Base-by-base conservation (phyloP, 2,329 filamentous ascomycete species). In the Pseudocercospora fuligena region DNA sequence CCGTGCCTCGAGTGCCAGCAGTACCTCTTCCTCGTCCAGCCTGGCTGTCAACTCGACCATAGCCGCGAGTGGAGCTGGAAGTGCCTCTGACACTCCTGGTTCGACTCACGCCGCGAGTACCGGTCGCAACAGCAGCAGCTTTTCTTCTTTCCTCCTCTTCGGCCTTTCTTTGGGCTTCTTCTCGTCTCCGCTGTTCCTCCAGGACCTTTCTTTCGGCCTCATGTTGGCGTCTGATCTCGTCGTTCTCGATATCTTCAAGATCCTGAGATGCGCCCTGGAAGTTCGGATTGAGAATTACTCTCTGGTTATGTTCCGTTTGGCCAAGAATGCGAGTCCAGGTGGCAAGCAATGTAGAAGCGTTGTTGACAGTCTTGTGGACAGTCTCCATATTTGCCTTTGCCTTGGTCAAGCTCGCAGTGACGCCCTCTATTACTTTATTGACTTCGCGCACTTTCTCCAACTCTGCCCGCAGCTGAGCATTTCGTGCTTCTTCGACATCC, bases 271-370 rank as follows among this genome's bases (percentile, higher is more conserved):
- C 92, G 64, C 95, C 95, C 76, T 94, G 90, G 93, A 94, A 99
- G 66, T 88, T 85, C 1, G 93, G 92, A 75, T 97, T 91, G 54
- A 98, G 85, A 53, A 99, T 90, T 60, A 99, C 84, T 25, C 95
- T 89, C 79, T 98, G 94, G 77, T 97, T 98, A 80, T 99, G 95
- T 80, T 99, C 95, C 4, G 95, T 97, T 80, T 99, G 95, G 6
- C 93, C 95, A 12, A 99, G 87, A 71, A 99, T 97, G 61, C 93
- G 90, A 8, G 93, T 97, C 94, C 94, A 99, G 16, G 94, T 97
- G 74, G 96, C 93, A 33, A 99, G 88, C 14, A 99, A 87, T 1
- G 91, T 92, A 14, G 94, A 96, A 3, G 95, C 93, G 63, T 94
- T 94, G 71, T 87, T 87, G 49, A 98, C 93, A 2, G 95, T 97